A percentile compares a stretch with the other conserved stretches of the same genome.
Conservation (phyloP, 1,139 yeast genomes). For the Debaryomyces robertsiae region DNA sequence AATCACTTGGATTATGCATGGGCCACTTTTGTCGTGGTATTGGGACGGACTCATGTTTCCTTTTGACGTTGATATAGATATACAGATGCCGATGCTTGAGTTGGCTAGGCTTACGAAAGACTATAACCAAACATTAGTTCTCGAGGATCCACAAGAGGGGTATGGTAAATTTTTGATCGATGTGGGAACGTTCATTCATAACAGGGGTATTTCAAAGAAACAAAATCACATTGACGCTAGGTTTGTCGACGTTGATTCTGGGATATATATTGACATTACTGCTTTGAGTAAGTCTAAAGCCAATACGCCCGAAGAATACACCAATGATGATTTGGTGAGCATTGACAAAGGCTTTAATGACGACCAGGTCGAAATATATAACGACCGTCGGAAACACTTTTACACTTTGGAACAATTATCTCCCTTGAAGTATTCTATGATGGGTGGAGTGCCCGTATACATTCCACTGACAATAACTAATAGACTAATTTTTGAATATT, state of each 20-base stretch:
- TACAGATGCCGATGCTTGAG: constrained; percentile 33
- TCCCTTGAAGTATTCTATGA: constrained; percentile 32
- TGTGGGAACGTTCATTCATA: constrained; percentile 28
- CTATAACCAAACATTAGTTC: constrained; percentile 36
- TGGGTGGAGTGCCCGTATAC: constrained; percentile 24
- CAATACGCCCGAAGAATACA: constrained; percentile 22
- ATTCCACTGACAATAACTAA: constrained; percentile 20
- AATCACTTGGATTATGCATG: constrained; percentile 30
- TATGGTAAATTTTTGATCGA: constrained; percentile 32
- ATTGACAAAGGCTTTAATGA: constrained; percentile 18
- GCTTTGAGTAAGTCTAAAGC: constrained; percentile 19
- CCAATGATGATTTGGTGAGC: constrained; percentile 17
- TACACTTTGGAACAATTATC: constrained; percentile 39
- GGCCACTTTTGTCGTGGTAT: constrained; percentile 32
- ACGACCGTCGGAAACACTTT: constrained; percentile 53
- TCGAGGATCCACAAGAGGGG: constrained; percentile 33
- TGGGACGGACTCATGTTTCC: constrained; percentile 43
- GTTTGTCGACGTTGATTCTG: constrained; percentile 37
- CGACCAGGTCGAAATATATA: constrained; percentile 28
- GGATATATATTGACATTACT: constrained; percentile 37
- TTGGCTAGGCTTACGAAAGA: constrained; percentile 28
- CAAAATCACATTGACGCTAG: constrained; percentile 37
- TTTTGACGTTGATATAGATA: constrained; percentile 32
- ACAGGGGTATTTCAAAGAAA: constrained; percentile 21
- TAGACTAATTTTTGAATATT: constrained; percentile 23